Percentiles rank a stretch among this genome's conserved stretches.
These are phyloP conservation scores for Solanum paucissectum DNA, from an alignment of 257 asterid species.

Conservation along the genomic window DNA sequence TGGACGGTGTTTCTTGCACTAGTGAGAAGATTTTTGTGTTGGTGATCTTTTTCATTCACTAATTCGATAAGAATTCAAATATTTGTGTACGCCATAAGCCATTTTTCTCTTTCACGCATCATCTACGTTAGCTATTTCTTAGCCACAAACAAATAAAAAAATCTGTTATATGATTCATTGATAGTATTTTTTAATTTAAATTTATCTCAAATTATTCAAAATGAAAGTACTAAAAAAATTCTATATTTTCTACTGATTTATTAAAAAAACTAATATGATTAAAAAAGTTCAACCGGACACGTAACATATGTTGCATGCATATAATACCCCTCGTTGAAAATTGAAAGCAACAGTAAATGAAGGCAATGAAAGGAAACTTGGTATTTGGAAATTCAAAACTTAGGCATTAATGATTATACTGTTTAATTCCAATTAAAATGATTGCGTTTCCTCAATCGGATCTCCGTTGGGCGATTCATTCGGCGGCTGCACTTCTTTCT, in stretches of 20 bases:
- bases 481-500: constrained; percentile 33
- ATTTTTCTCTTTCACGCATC: not conserved
- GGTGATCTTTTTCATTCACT: not conserved
- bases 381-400: not conserved
- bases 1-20: not conserved
- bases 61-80: not conserved
- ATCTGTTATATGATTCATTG: not conserved
- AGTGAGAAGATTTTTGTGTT: not conserved
- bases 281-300: not conserved
- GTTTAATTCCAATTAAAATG: not conserved
- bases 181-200: not conserved
- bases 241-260: not conserved
- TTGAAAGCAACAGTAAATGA: not conserved
- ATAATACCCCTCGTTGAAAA: not conserved
- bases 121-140: not conserved
- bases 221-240: not conserved
- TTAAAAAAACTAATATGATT: not conserved
- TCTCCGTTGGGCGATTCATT: constrained; percentile 45
- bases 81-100: not conserved
- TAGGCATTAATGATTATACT: not conserved
- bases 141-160: not conserved
- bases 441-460: constrained; percentile 25
- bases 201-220: not conserved
- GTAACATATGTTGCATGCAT: not conserved
- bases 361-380: not conserved